Base-by-base conservation (phyloP, 176 grass and related monocot species). In the Triticum dicoccoides region DNA sequence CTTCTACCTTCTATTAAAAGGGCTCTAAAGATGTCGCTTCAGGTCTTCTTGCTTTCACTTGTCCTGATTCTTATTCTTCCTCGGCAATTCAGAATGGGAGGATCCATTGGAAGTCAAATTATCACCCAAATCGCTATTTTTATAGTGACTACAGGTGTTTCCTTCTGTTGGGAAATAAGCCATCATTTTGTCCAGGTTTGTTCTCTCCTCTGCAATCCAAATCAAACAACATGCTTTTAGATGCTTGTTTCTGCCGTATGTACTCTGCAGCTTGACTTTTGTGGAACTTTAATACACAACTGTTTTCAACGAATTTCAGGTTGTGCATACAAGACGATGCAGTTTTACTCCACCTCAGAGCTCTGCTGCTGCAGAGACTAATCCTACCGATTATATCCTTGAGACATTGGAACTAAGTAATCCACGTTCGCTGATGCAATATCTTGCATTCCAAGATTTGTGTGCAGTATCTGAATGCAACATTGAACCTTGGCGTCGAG, bases 371-470 rank as follows among this genome's bases (percentile, higher is more conserved):
- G 91, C 89, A 72, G 97, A 99, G 86, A 92, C 75, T 85, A 96
- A 96, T 84, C 94, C 92, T 15, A 91, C 94, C 69, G 94, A 96
- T 52, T 88, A 73, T 86, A 90, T 99, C 37, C 90, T 99, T 5
- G 97, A 99, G 79, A 74, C 87, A 29, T 85, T 96, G 83, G 92
- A 99, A 85, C 92, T 93, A 77, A 93, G 94, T 83, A 83, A 66
- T 88, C 77, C 92, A 85, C 72, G 86, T 66, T 98, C 91, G 23
- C 86, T 99, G 33, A 24, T 94, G 35, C 94, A 96, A 18, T 94
- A 99, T 77, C 97, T 99, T 83, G 93, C 92, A 44, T 96, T 96
- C 82, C 90, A 94, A 80, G 97, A 99, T 92, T 83, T 99, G 56
- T 96, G 94, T 88, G 71, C 80, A 64, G 94, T 99, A 44, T 94